Evolutionary conservation across 371 early-diverging fungal species (phyloP).

Genomic region (Mortierella sp.): DNA sequence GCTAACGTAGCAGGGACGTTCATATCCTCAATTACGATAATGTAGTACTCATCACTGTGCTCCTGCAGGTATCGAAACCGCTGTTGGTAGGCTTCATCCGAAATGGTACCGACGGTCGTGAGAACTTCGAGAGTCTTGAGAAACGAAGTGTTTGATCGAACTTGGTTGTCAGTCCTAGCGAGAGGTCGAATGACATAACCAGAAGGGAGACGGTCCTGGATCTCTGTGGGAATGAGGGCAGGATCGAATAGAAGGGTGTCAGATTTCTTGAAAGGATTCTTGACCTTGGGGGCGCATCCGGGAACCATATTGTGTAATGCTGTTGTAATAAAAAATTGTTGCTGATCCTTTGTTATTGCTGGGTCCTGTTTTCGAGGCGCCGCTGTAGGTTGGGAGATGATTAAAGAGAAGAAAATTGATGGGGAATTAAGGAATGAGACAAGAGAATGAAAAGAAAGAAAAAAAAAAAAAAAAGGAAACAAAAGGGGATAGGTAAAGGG

Average conservation of each 20-base stretch:
- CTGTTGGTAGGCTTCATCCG: slow-evolving; percentile 31
- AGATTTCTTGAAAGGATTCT: slow-evolving; percentile 48
- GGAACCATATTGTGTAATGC: slow-evolving; percentile 20
- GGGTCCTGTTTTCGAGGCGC: not conserved
- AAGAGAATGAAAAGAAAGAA: not conserved
- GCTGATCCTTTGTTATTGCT: not conserved
- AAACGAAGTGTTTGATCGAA: slow-evolving; percentile 69
- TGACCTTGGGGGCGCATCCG: slow-evolving; percentile 10
- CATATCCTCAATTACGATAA: slow-evolving; percentile 86
- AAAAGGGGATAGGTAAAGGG: not conserved
- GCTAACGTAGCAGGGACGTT: slow-evolving; percentile 51
- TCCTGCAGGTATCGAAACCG: slow-evolving; percentile 49
- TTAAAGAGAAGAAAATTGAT: not conserved
- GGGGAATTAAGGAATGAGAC: slow-evolving; percentile 1
- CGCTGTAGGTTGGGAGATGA: slow-evolving; percentile 13
- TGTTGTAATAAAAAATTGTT: not conserved
- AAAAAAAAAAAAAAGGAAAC: not conserved
- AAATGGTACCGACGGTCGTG: slow-evolving; percentile 48
- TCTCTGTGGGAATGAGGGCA: slow-evolving; percentile 79
- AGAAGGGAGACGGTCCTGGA: slow-evolving; percentile 77
- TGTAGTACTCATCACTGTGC: slow-evolving; percentile 73
- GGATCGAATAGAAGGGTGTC: slow-evolving; percentile 75
- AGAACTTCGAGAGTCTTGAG: slow-evolving; percentile 57
- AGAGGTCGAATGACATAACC: slow-evolving; percentile 91
- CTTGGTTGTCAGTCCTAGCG: slow-evolving; percentile 78